Conservation (phyloP, 768 basidiomycete species). For the Russula virescens region DNA sequence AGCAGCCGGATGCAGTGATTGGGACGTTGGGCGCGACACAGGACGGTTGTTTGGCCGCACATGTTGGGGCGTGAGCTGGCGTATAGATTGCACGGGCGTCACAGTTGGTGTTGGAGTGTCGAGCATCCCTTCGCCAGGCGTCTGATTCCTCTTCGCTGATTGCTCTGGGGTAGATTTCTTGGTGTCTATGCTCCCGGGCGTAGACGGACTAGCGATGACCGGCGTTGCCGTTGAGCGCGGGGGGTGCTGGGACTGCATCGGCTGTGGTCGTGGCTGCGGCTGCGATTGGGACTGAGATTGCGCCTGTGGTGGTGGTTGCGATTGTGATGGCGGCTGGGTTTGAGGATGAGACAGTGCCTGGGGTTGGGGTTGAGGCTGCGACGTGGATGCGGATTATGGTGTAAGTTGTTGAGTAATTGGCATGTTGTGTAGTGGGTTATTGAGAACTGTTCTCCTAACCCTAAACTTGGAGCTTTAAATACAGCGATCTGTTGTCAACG, state of each 20-base stretch:
- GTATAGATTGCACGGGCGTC: conserved; percentile 28
- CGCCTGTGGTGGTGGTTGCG: not conserved
- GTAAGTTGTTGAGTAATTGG: not conserved
- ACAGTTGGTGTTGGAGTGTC: conserved; percentile 27
- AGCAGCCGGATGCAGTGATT: conserved; percentile 30
- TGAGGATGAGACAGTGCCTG: conserved; percentile 2
- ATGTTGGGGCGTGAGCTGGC: conserved; percentile 24
- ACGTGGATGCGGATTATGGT: not conserved
- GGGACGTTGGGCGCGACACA: conserved; percentile 32
- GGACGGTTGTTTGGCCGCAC: conserved; percentile 31
- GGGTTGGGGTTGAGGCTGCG: conserved; percentile 1
- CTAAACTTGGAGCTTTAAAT: not conserved
- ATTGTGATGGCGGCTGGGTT: not conserved
- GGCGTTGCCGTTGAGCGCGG: conserved; percentile 17
- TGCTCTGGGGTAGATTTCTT: conserved; percentile 23
- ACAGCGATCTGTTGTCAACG: not conserved
- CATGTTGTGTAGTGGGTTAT: conserved; percentile 12
- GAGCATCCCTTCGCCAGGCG: conserved; percentile 9
- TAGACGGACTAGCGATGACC: conserved; percentile 10
- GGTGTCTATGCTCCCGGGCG: conserved; percentile 15
- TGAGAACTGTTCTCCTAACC: conserved; percentile 3
- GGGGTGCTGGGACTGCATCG: conserved; percentile 13
- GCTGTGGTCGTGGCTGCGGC: conserved; percentile 7
- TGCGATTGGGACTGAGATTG: conserved; percentile 10
- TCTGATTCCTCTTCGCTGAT: conserved; percentile 18